These are phyloP conservation scores for Fusarium palustre DNA, from an alignment of 2,329 filamentous ascomycete species.

Conservation along the genomic window DNA sequence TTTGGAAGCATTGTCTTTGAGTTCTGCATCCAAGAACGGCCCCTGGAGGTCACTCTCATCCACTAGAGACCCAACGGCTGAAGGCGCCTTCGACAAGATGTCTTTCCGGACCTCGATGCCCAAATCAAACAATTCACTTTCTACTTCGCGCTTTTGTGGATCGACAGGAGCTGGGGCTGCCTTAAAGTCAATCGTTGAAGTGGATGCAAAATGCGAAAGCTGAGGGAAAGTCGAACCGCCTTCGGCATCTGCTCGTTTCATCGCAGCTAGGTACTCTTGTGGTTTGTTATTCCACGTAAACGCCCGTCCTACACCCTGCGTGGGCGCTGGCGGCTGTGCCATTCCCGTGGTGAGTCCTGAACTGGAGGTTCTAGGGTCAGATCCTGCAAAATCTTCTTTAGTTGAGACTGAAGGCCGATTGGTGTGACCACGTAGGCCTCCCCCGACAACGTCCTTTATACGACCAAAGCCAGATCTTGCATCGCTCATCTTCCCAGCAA, in stretches of 20 bases:
- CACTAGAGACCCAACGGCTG: conserved; percentile 68
- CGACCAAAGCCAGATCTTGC: conserved; percentile 84
- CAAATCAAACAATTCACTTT: conserved; percentile 45
- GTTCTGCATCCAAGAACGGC: conserved; percentile 62
- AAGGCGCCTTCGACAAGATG: conserved; percentile 60
- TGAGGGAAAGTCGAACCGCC: conserved; percentile 43
- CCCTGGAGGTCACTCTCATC: conserved; percentile 71
- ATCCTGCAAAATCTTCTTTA: conserved; percentile 65
- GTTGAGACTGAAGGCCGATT: conserved; percentile 61
- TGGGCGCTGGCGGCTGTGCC: conserved; percentile 52
- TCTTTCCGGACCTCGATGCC: conserved; percentile 59
- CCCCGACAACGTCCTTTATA: conserved; percentile 86
- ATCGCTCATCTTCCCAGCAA: conserved; percentile 82
- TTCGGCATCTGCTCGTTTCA: conserved; percentile 54
- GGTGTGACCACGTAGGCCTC: conserved; percentile 64
- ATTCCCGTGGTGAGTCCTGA: conserved; percentile 29
- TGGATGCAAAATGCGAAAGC: conserved; percentile 44
- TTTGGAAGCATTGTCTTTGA: conserved; percentile 57
- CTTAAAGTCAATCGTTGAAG: conserved; percentile 46
- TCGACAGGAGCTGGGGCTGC: conserved; percentile 43
- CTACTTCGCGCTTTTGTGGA: conserved; percentile 38
- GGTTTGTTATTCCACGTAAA: conserved; percentile 75
- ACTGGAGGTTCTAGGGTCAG: conserved; percentile 26
- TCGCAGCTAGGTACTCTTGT: conserved; percentile 65
- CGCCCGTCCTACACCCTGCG: conserved; percentile 57